These are phyloP conservation scores for Begonia loranthoides DNA, from an alignment of 306 rosid genomes.

Conservation along the genomic window DNA sequence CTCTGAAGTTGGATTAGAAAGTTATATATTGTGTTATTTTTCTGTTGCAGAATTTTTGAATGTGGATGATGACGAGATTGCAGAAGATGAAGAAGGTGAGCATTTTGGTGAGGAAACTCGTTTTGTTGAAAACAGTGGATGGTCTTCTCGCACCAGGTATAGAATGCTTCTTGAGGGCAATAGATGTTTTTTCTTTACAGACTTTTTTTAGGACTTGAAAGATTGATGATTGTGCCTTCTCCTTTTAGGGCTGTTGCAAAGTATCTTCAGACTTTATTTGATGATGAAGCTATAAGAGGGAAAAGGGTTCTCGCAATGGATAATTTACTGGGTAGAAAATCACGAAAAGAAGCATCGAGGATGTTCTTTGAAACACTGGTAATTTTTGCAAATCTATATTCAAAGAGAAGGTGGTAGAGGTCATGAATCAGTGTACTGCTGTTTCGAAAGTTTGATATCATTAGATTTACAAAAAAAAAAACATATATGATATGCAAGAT, in stretches of 20 bases:
- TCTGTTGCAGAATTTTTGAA: slow-evolving; percentile 66
- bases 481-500: no score
- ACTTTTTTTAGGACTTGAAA: no score
- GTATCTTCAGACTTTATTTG: slow-evolving; percentile 79
- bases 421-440: neutral
- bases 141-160: slow-evolving; percentile 98
- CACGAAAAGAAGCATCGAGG: slow-evolving; percentile 69
- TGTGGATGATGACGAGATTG: slow-evolving; percentile 70
- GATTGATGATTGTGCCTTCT: neutral
- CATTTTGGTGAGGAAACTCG: slow-evolving; percentile 47
- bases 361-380: slow-evolving; percentile 78
- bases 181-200: no score
- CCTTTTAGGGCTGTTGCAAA: slow-evolving; percentile 78
- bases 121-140: slow-evolving; percentile 75
- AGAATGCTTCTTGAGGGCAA: slow-evolving; percentile 1
- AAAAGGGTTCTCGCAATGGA: slow-evolving; percentile 60
- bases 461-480: no score
- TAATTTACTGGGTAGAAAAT: slow-evolving; percentile 47
- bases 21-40: neutral
- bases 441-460: neutral
- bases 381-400: slow-evolving; percentile 14
- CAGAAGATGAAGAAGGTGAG: slow-evolving; percentile 40
- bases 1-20: neutral
- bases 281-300: slow-evolving; percentile 53
- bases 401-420: neutral